Percentiles rank a stretch among this genome's conserved stretches.
These are phyloP conservation scores for Boletus barrowsii DNA, from an alignment of 768 basidiomycete species.

Conservation along the genomic window DNA sequence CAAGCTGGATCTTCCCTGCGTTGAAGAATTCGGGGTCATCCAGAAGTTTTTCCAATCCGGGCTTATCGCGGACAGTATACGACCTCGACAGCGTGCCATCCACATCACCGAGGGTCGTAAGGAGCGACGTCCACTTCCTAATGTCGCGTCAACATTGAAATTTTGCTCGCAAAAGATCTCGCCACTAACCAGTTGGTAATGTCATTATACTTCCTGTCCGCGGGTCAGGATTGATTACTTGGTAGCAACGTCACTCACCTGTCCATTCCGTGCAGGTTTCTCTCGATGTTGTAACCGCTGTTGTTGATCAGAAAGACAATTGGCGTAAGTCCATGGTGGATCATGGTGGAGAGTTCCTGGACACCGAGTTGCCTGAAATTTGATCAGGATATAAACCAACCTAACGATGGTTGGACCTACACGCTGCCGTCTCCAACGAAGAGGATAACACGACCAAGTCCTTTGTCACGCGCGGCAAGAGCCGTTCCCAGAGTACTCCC, in stretches of 20 bases:
- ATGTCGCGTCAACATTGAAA: background rate
- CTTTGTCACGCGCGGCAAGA: slow-evolving; percentile 67
- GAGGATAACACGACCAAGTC: slow-evolving; percentile 66
- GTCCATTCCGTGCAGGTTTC: slow-evolving; percentile 63
- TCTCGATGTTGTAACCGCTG: slow-evolving; percentile 85
- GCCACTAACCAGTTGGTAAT: slow-evolving; percentile 62
- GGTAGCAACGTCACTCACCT: slow-evolving; percentile 33
- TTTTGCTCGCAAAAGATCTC: background rate
- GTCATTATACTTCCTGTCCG: slow-evolving; percentile 75
- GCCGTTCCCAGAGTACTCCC: slow-evolving; percentile 74
- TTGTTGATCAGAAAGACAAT: slow-evolving; percentile 85
- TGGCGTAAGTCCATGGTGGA: slow-evolving; percentile 66
- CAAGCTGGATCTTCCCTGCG: slow-evolving; percentile 69
- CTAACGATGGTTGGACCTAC: slow-evolving; percentile 37
- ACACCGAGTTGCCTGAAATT: slow-evolving; percentile 65
- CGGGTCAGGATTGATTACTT: background rate
- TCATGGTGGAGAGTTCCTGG: slow-evolving; percentile 85
- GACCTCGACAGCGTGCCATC: slow-evolving; percentile 50
- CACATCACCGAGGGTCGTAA: slow-evolving; percentile 57
- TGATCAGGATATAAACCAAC: slow-evolving; percentile 3
- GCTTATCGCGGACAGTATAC: slow-evolving; percentile 64
- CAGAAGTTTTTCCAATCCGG: slow-evolving; percentile 66
- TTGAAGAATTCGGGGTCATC: slow-evolving; percentile 56
- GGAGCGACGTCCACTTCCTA: slow-evolving; percentile 63
- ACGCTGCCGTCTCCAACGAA: slow-evolving; percentile 86